A percentile compares a stretch with the other conserved stretches of the same genome.
These are phyloP conservation scores for Candida sp. DNA, from an alignment of 1,139 yeast genomes.

Conservation along the genomic window DNA sequence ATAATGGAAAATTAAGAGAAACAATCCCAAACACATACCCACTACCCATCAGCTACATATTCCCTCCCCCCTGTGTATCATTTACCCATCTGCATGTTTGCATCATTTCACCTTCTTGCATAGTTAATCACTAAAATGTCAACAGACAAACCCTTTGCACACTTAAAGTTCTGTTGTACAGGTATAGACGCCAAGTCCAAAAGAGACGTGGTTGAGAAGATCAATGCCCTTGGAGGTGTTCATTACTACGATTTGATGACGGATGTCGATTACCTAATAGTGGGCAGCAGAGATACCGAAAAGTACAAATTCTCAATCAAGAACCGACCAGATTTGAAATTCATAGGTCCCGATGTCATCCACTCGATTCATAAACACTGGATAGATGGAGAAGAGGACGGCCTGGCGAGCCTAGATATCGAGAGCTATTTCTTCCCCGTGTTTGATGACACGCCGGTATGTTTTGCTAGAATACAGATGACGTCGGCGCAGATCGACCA, in stretches of 20 bases:
- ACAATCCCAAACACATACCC: not conserved
- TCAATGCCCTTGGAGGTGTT: conserved; percentile 66
- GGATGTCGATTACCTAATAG: conserved; percentile 68
- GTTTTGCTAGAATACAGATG: conserved; percentile 53
- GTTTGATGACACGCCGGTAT: conserved; percentile 52
- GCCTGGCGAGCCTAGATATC: conserved; percentile 18
- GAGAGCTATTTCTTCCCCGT: conserved; percentile 37
- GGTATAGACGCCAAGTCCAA: conserved; percentile 34
- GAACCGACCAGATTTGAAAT: conserved; percentile 60
- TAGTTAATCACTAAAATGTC: conserved; percentile 1
- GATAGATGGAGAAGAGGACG: conserved; percentile 52
- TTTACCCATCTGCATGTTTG: not conserved
- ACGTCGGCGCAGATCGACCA: conserved; percentile 11
- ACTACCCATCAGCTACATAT: not conserved
- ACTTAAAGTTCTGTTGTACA: conserved; percentile 47
- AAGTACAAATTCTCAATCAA: conserved; percentile 70
- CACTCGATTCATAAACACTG: conserved; percentile 51
- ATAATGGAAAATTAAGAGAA: not conserved
- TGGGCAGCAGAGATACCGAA: conserved; percentile 68
- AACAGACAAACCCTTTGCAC: conserved; percentile 32
- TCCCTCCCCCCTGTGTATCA: not conserved
- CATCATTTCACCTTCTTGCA: not conserved
- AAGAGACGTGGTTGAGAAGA: conserved; percentile 38
- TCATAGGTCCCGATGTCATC: conserved; percentile 54
- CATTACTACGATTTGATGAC: conserved; percentile 66